Evolutionary conservation across 176 grass and related monocot genomes (phyloP), one percentile per base, ranked within the genome.

Genomic region (Musa itinerans): DNA sequence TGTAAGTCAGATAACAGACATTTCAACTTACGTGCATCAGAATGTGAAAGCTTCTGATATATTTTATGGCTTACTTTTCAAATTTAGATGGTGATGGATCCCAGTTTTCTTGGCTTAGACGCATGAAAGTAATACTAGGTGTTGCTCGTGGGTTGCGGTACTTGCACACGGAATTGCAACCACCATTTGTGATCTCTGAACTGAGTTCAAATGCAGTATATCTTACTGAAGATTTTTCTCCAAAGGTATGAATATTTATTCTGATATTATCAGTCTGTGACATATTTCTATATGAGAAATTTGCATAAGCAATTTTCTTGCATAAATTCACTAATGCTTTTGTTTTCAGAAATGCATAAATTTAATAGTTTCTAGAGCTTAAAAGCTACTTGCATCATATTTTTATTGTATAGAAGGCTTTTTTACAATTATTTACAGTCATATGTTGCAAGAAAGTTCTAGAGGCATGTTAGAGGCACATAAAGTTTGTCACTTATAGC

Each of bases 51-150:
- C n/a, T 50, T 64, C 24, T 48, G 14, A 66, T 17, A 19, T 26
- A 52, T 12, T 3, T 70, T 13, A 69, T 19, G 48, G 48, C 9
- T 15, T 17, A 25, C 52, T 69, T 78, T n/a, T 51, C 71, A 71
- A 8, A 7, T 81, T 78, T 79, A 99, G 95, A 89, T 73, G 95
- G 88, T 56, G 95, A 99, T 77, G 95, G 84, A 56, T 77, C 80
- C 52, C 91, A 94, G 50, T 71, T 99, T 1, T 94, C 95, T 67
- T 99, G 95, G 95, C 69, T 87, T 15, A 94, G 90, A 69, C 88
- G 95, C 26, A 99, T 99, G 95, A 99, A 94, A 82, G 75, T 99
- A 83, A 89, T 91, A 63, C 82, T 99, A 25, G 95, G 95, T 62
- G 89, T 99, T 8, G 90, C 95, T 17, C 81, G 81, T 77, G 95